Conservation (phyloP, 331 rosid genomes). For the Phaseolus coccineus region DNA sequence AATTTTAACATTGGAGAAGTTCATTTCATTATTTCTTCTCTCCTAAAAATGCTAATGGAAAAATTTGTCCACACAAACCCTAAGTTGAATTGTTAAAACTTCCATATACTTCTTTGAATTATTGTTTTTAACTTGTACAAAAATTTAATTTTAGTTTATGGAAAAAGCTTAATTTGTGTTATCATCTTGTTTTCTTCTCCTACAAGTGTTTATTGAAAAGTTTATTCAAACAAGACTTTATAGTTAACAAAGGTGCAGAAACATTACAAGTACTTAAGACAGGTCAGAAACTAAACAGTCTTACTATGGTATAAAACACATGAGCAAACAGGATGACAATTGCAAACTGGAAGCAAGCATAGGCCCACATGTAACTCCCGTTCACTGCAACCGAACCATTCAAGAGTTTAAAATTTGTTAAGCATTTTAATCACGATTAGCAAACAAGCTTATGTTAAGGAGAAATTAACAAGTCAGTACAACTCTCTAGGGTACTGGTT, state of each 20-base stretch:
- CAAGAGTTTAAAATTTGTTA: background rate
- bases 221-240: background rate
- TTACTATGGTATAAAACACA: slow-evolving; percentile 77
- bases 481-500: background rate
- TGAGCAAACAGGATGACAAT: slow-evolving; percentile 80
- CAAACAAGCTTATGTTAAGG: background rate
- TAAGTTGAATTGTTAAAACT: background rate
- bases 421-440: background rate
- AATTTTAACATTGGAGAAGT: no score
- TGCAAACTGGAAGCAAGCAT: slow-evolving; percentile 91
- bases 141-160: background rate
- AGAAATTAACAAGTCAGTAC: background rate
- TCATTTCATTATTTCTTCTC: no score
- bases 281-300: slow-evolving; percentile 43
- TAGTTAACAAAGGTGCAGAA: background rate
- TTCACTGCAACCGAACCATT: slow-evolving; percentile 60
- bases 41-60: no score
- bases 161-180: background rate
- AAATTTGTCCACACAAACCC: no score
- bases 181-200: background rate
- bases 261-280: slow-evolving; percentile 23
- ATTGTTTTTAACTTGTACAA: background rate
- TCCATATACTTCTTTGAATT: background rate
- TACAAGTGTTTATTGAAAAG: background rate
- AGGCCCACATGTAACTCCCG: slow-evolving; percentile 82